These are phyloP conservation scores for Stephanodiscus triporus DNA, from an alignment of 108 stramenopile genomes.

Conservation along the genomic window DNA sequence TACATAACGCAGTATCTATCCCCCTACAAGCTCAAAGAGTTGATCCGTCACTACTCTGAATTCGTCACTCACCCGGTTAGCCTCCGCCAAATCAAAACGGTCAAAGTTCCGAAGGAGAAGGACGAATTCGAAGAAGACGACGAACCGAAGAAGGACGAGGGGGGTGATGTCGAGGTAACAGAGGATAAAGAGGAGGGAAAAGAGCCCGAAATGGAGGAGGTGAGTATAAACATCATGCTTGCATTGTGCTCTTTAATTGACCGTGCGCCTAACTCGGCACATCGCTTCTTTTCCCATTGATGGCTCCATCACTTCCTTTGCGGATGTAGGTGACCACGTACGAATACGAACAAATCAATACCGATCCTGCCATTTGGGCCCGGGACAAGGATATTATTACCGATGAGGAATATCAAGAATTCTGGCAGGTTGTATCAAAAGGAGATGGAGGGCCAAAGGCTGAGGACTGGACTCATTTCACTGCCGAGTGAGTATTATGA, in stretches of 20 bases:
- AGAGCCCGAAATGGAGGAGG: conserved; percentile 85
- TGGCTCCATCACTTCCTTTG: background rate
- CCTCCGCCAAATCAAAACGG: conserved; percentile 75
- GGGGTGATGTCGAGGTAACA: conserved; percentile 25
- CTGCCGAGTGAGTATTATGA: conserved; percentile 81
- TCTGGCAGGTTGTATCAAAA: conserved; percentile 82
- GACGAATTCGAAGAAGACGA: conserved; percentile 80
- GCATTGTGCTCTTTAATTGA: background rate
- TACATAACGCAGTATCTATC: conserved; percentile 60
- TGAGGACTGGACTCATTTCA: conserved; percentile 95
- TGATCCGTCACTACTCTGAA: conserved; percentile 97
- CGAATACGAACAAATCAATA: conserved; percentile 94
- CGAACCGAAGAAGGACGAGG: conserved; percentile 38
- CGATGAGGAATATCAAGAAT: conserved; percentile 98
- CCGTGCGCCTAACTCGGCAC: background rate
- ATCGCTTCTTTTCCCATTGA: background rate
- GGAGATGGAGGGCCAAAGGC: conserved; percentile 69
- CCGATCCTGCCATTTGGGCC: conserved; percentile 97
- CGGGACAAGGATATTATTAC: conserved; percentile 94
- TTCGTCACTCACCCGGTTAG: conserved; percentile 99
- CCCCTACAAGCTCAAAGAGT: conserved; percentile 72
- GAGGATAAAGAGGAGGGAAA: conserved; percentile 45
- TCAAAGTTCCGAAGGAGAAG: conserved; percentile 80
- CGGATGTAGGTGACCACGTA: conserved; percentile 59
- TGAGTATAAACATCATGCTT: background rate